Conservation (phyloP, 73 alveolate species). For the Blepharisma stoltei region DNA sequence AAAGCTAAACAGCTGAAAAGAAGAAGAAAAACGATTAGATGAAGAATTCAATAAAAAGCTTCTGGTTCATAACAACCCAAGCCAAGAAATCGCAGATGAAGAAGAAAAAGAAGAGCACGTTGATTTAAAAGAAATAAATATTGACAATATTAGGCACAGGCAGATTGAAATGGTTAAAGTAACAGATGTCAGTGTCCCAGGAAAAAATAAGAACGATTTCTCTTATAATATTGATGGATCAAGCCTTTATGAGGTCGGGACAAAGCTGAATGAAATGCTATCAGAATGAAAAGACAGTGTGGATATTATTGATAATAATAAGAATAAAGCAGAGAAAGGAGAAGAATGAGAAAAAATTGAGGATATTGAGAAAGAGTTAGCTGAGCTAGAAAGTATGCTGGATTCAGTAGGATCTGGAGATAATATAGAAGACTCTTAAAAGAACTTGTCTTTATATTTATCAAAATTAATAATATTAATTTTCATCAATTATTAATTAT, state of each 20-base stretch:
- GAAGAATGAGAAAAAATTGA: conserved; percentile 4
- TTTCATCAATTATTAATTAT: too few relatives aligned
- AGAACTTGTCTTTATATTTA: too few relatives aligned
- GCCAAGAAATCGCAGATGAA: not conserved
- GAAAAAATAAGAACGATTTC: not conserved
- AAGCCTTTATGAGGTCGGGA: not conserved
- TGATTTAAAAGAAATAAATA: not conserved
- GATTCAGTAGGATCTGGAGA: not conserved
- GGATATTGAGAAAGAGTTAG: conserved; percentile 18
- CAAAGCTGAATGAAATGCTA: not conserved
- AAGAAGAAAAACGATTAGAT: conserved; percentile 1
- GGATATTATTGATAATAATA: not conserved
- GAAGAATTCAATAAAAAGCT: conserved; percentile 1
- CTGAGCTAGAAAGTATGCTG: not conserved
- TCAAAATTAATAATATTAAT: too few relatives aligned
- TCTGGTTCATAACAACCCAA: not conserved
- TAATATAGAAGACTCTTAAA: not conserved
- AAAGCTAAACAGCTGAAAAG: conserved; percentile 5
- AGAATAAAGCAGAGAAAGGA: not conserved
- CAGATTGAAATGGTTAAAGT: not conserved
- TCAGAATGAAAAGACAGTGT: not conserved
- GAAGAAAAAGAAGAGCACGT: conserved; percentile 5
- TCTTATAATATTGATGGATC: not conserved
- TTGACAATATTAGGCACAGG: not conserved
- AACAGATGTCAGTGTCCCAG: not conserved